phyloP scores from a whole-genome alignment of 805 yeast genomes.

The Candida ipomoeae region DNA sequence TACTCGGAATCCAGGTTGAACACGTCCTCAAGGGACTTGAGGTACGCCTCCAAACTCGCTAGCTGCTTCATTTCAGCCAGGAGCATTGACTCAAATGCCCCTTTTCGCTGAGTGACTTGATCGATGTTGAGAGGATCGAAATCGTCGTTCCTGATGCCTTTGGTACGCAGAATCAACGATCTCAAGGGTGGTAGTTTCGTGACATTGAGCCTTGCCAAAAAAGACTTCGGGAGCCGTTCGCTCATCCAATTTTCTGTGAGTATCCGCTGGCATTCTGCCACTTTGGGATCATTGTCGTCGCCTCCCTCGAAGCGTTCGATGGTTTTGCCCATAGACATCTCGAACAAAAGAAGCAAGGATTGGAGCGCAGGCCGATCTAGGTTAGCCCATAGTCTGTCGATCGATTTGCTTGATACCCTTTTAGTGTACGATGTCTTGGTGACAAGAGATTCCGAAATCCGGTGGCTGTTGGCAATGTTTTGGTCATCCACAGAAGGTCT shows the following conservation, averaged over 20 bases:
- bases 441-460: constrained; percentile 1
- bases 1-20: constrained; percentile 32
- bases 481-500: background rate
- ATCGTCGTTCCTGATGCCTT: constrained; percentile 8
- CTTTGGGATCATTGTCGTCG: constrained; percentile 6
- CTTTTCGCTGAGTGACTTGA: constrained; percentile 12
- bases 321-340: constrained; percentile 10
- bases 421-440: constrained; percentile 6
- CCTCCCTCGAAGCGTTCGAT: constrained; percentile 12
- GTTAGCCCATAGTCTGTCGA: constrained; percentile 16
- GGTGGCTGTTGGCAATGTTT: background rate
- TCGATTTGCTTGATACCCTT: constrained; percentile 11
- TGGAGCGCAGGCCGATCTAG: constrained; percentile 10
- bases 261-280: constrained; percentile 15
- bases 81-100: constrained; percentile 28
- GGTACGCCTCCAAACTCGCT: constrained; percentile 27
- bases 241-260: constrained; percentile 18
- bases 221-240: constrained; percentile 11
- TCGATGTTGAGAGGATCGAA: constrained; percentile 15
- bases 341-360: constrained; percentile 12
- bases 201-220: constrained; percentile 14
- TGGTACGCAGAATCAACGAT: constrained; percentile 13
- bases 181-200: constrained; percentile 17
- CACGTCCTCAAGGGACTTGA: constrained; percentile 19
- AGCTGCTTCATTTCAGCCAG: constrained; percentile 40